Evolutionary conservation across 371 early-diverging fungal species (phyloP).

Genomic region (Apophysomyces ossiformis): DNA sequence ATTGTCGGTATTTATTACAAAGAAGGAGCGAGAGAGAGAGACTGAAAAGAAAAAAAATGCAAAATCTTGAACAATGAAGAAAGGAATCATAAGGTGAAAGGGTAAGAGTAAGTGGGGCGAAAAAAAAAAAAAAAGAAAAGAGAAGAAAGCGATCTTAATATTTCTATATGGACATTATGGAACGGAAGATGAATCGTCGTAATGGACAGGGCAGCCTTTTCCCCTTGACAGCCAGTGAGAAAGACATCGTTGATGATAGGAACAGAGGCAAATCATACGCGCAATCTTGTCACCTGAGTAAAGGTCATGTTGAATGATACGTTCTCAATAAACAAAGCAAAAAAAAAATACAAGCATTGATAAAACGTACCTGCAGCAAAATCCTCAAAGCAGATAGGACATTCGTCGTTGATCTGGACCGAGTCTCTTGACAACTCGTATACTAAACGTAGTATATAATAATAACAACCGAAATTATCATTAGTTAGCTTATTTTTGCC

Average conservation of each 20-base stretch:
- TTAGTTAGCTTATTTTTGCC: too few relatives aligned
- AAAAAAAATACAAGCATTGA: not conserved
- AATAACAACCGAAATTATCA: not conserved
- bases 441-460: slow-evolving; percentile 33
- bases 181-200: slow-evolving; percentile 24
- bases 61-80: not conserved
- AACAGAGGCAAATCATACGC: slow-evolving; percentile 85
- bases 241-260: slow-evolving; percentile 84
- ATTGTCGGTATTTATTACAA: not conserved
- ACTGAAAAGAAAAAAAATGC: not conserved
- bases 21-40: not conserved
- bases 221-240: slow-evolving; percentile 73
- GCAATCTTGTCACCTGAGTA: slow-evolving; percentile 70
- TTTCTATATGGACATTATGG: slow-evolving; percentile 20
- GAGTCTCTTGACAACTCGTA: slow-evolving; percentile 63
- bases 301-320: not conserved
- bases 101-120: too few relatives aligned
- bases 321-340: slow-evolving; percentile 1
- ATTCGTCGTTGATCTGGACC: slow-evolving; percentile 76
- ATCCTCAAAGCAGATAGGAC: slow-evolving; percentile 92
- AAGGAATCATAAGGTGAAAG: slow-evolving; percentile 1
- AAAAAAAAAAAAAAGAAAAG: not conserved
- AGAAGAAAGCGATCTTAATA: not conserved
- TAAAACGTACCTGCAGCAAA: slow-evolving; percentile 64
- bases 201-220: slow-evolving; percentile 78